These are phyloP conservation scores for Pelargonium citronellum DNA, from an alignment of 441 rosid genomes.

Conservation along the genomic window DNA sequence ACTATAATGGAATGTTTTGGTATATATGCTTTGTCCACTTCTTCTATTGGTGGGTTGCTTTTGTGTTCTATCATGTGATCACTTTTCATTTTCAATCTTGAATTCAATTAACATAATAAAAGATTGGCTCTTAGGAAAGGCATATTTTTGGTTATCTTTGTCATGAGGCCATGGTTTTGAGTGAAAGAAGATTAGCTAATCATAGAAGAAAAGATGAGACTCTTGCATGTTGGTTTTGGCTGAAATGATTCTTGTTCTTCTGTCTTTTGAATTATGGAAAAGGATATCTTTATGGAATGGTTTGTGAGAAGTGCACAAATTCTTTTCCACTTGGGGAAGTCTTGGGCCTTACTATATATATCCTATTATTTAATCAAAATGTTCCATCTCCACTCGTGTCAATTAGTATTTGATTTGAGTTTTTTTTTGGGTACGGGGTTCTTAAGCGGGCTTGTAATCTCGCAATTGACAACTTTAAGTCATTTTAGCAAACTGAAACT, in stretches of 20 bases:
- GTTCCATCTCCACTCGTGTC: neutral
- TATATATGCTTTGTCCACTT: constrained; percentile 9
- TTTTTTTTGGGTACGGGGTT: no score
- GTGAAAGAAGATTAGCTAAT: neutral
- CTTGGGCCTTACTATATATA: neutral
- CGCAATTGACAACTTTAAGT: no score
- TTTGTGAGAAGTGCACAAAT: neutral
- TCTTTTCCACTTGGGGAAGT: neutral
- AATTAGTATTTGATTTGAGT: neutral
- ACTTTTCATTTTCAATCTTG: neutral
- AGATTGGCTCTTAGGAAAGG: neutral
- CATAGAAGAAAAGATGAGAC: neutral
- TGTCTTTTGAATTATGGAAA: neutral
- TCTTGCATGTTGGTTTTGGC: neutral
- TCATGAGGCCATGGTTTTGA: neutral
- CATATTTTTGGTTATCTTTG: neutral
- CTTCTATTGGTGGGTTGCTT: neutral
- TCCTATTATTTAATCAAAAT: neutral
- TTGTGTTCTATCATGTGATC: constrained; percentile 4
- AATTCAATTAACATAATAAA: constrained; percentile 1
- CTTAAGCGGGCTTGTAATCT: no score
- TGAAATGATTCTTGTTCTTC: constrained; percentile 5
- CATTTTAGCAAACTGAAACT: no score
- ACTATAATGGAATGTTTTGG: neutral
- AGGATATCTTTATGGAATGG: neutral